Evolutionary conservation across 345 rosid species (phyloP).

Genomic region (Cardamine occulta): DNA sequence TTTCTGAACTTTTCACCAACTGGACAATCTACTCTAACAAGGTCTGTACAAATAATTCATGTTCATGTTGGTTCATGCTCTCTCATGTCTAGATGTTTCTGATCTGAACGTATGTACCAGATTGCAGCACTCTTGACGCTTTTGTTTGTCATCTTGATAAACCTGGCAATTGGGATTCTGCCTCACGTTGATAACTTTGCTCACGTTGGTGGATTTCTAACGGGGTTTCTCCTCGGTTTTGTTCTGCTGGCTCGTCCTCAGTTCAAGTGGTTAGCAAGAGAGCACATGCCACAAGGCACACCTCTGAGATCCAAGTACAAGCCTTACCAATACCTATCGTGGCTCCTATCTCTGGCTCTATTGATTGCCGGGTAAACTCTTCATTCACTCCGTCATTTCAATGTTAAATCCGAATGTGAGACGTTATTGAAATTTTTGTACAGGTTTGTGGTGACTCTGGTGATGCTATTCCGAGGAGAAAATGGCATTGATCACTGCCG

Average conservation of each 20-base stretch:
- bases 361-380: slow-evolving; percentile 65
- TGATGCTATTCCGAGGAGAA: slow-evolving; percentile 72
- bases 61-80: neutral
- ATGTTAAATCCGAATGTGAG: neutral
- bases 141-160: slow-evolving; percentile 64
- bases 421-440: neutral
- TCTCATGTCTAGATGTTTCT: neutral
- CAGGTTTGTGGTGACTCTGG: slow-evolving; percentile 64
- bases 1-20: slow-evolving; percentile 86
- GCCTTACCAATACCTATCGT: slow-evolving; percentile 69
- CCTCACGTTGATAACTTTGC: slow-evolving; percentile 95
- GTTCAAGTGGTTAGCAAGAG: slow-evolving; percentile 65
- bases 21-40: slow-evolving; percentile 85
- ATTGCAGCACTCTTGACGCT: slow-evolving; percentile 86
- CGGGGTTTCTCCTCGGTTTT: slow-evolving; percentile 90
- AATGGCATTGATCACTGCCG: slow-evolving; percentile 69
- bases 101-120: slow-evolving; percentile 40
- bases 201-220: slow-evolving; percentile 85
- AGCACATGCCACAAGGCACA: slow-evolving; percentile 52
- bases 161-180: slow-evolving; percentile 78
- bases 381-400: slow-evolving; percentile 5
- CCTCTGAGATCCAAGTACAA: slow-evolving; percentile 65
- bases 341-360: slow-evolving; percentile 58
- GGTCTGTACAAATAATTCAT: slow-evolving; percentile 33
- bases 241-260: slow-evolving; percentile 84